A percentile compares a stretch with the other conserved stretches of the same genome.
Evolutionary conservation across 352 stramenopile genomes (phyloP).

Genomic region (Pythium plurisporium): DNA sequence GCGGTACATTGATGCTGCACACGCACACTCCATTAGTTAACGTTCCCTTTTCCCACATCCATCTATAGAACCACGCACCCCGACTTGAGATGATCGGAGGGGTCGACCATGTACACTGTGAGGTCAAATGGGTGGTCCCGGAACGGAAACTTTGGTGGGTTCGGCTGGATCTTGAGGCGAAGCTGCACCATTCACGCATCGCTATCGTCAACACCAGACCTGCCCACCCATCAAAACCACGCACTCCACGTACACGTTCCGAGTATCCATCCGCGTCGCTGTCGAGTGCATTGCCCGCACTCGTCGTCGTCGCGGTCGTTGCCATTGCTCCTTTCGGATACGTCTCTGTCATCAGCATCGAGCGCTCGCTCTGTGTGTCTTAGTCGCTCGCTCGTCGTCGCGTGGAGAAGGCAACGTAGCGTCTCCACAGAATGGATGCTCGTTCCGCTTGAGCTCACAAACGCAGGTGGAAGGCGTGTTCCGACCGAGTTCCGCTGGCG

Average conservation of each 20-base stretch:
- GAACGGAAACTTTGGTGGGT: constrained; percentile 84
- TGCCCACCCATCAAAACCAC: not conserved
- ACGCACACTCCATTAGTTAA: constrained; percentile 2
- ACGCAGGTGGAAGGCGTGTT: constrained; percentile 12
- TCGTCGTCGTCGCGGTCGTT: constrained; percentile 18
- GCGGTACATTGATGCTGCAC: constrained; percentile 57
- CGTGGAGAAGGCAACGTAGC: too few relatives aligned
- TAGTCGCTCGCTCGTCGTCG: too few relatives aligned
- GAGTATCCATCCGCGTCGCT: constrained; percentile 49
- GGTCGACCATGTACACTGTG: constrained; percentile 83
- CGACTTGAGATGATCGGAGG: constrained; percentile 73
- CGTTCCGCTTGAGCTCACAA: too few relatives aligned
- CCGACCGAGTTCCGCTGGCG: constrained; percentile 22
- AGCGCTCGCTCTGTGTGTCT: not conserved
- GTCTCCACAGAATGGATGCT: too few relatives aligned
- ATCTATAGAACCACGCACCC: constrained; percentile 30
- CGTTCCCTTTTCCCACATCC: not conserved
- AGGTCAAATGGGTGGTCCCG: constrained; percentile 83
- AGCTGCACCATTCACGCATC: constrained; percentile 28
- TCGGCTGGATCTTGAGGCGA: constrained; percentile 79
- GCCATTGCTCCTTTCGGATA: constrained; percentile 34
- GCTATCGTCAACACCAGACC: not conserved
- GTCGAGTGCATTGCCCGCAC: constrained; percentile 30
- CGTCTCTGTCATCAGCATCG: constrained; percentile 68
- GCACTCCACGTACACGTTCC: constrained; percentile 34